phyloP scores from a whole-genome alignment of 2,329 filamentous ascomycete species.

The Diaporthe caulivora region DNA sequence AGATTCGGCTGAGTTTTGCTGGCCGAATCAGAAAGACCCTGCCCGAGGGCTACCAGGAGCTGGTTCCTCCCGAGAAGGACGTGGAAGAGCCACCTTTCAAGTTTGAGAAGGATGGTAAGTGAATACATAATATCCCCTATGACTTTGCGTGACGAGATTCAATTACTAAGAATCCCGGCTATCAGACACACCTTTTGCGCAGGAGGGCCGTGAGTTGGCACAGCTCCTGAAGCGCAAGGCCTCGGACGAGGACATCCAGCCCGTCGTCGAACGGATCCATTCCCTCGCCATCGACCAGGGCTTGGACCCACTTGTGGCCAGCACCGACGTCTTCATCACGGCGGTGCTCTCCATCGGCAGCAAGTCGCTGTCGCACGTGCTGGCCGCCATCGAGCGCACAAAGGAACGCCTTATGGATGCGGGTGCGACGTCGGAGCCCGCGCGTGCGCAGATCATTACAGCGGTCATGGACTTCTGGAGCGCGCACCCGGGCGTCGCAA shows the following conservation, averaged over 20 bases:
- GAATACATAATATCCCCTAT: slow-evolving; percentile 57
- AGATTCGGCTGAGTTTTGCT: slow-evolving; percentile 95
- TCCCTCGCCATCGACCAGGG: slow-evolving; percentile 78
- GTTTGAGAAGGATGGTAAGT: slow-evolving; percentile 80
- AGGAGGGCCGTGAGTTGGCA: slow-evolving; percentile 86
- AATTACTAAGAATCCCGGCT: slow-evolving; percentile 35
- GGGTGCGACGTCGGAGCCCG: slow-evolving; percentile 79
- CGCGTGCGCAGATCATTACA: slow-evolving; percentile 88
- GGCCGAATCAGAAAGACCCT: slow-evolving; percentile 96
- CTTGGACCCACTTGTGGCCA: slow-evolving; percentile 84
- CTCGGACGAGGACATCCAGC: slow-evolving; percentile 86
- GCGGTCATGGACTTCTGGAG: slow-evolving; percentile 95
- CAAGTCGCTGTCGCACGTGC: slow-evolving; percentile 94
- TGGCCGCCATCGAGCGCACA: slow-evolving; percentile 95
- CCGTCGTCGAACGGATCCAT: slow-evolving; percentile 84
- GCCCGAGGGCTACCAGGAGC: slow-evolving; percentile 83
- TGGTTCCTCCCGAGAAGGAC: slow-evolving; percentile 90
- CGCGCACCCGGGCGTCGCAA: slow-evolving; percentile 89
- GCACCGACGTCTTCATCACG: slow-evolving; percentile 93
- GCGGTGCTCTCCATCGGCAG: slow-evolving; percentile 93
- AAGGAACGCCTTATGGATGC: slow-evolving; percentile 89
- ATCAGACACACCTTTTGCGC: slow-evolving; percentile 81
- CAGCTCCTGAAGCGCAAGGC: slow-evolving; percentile 86
- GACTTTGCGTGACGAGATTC: slow-evolving; percentile 78
- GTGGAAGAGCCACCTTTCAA: slow-evolving; percentile 98